Evolutionary conservation across 345 rosid genomes (phyloP).

Genomic region (Gynandropsis gynandra): DNA sequence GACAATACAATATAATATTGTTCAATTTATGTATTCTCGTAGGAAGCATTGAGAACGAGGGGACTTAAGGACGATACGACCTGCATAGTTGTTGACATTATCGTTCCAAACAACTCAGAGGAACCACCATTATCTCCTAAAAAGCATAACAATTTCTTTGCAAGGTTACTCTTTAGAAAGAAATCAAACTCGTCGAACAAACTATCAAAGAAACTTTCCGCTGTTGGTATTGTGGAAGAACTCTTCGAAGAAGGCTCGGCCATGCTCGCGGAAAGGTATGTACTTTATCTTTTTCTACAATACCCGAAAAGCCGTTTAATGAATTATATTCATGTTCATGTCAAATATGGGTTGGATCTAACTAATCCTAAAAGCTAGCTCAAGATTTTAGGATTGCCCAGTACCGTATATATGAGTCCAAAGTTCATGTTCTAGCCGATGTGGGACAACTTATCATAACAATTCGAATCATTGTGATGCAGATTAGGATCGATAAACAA

Average conservation of each 20-base stretch:
- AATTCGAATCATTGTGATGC: too few species aligned
- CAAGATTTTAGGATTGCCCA: too few species aligned
- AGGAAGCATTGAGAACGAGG: constrained; percentile 80
- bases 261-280: constrained; percentile 86
- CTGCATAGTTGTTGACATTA: constrained; percentile 80
- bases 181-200: constrained; percentile 52
- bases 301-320: too few species aligned
- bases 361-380: too few species aligned
- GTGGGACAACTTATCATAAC: too few species aligned
- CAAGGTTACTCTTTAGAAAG: constrained; percentile 47
- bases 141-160: constrained; percentile 45
- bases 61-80: constrained; percentile 94
- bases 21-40: not conserved
- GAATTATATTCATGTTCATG: too few species aligned
- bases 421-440: too few species aligned
- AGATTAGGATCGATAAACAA: constrained; percentile 56
- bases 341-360: too few species aligned
- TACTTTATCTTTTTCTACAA: constrained; percentile 15
- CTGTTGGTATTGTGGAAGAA: constrained; percentile 81
- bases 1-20: too few species aligned
- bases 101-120: constrained; percentile 55
- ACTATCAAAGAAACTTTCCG: constrained; percentile 57
- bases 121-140: constrained; percentile 44
- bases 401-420: too few species aligned
- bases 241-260: constrained; percentile 96